Base-by-base conservation (phyloP, 2,329 filamentous ascomycete species). In the Ophiostoma montium region DNA sequence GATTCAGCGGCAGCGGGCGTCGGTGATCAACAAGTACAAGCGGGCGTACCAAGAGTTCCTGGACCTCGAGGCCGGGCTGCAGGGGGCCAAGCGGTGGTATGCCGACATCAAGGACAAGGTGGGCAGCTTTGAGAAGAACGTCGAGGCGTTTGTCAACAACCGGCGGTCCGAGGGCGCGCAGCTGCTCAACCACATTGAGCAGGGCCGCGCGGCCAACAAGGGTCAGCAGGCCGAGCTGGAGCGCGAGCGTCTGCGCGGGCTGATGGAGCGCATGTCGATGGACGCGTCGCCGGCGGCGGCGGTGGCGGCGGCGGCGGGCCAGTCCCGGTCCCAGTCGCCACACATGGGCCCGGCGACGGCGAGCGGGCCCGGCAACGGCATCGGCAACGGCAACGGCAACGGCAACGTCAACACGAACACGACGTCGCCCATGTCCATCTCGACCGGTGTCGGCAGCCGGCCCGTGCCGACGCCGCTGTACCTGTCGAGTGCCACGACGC, bases 261-360 rank as follows among this genome's bases (percentile, higher is more conserved):
- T 98, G 36, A 96, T 98, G 92, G 89, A 95, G 60, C 80, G 89
- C 48, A 90, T 96, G 80, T 89, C 88, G 1, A 83, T 95, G 67
- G 86, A 90, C n/a, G 70, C 75, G 43, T 67, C 72, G 2, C 65
- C 67, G 43, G 64, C 71, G 35, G 59, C 65, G 19, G 63, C 65
- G 21, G 63, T 67, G n/a, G 64, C 59, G 19, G 59, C 61, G 54
- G 11, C 65, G 16, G 56, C 74, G 6, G 12, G 16, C 0, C 13
- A 15, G 9, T n/a, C 35, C 4, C 4, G 5, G 35, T 8, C 7
- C n/a, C n/a, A n/a, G 35, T 18, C 23, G 21, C 39, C 36, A 19
- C 36, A 27, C 19, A 9, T 41, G 36, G 36, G 18, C 2, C 36
- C 36, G 4, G 5, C 8, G 4, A 9, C 8, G 4, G 15, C 36